A percentile compares a stretch with the other conserved stretches of the same genome.
Conservation (phyloP, 176 grass and related monocot genomes). For the Tuctoria greenei region DNA sequence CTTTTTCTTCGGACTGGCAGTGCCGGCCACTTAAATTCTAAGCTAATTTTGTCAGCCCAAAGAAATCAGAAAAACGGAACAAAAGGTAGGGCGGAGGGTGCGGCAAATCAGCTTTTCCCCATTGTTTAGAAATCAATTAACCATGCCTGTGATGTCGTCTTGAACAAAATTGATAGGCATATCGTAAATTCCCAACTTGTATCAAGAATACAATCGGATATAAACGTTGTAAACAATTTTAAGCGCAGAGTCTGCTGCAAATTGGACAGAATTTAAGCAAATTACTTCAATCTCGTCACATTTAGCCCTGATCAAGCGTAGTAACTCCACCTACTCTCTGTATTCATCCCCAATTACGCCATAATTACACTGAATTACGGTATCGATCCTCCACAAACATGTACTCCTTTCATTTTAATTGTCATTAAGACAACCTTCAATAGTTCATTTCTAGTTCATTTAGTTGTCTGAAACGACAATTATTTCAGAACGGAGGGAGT, state of each 20-base stretch:
- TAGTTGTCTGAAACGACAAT: too few species aligned
- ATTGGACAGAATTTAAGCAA: neutral
- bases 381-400: too few species aligned
- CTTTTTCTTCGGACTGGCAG: neutral
- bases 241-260: neutral
- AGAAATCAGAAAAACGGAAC: neutral
- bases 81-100: neutral
- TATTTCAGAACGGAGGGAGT: too few species aligned
- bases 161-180: neutral
- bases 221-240: neutral
- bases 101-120: neutral
- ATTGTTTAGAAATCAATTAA: neutral
- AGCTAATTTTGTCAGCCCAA: neutral
- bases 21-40: conserved; percentile 1
- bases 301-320: neutral
- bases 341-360: neutral
- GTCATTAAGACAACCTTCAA: too few species aligned
- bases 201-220: neutral
- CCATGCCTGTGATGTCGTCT: neutral
- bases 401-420: too few species aligned
- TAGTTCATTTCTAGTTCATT: too few species aligned
- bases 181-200: neutral
- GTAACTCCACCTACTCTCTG: neutral
- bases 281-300: neutral
- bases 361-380: neutral